These are phyloP conservation scores for Microdochium trichocladiopsis DNA, from an alignment of 2,329 filamentous ascomycete genomes.

Conservation along the genomic window DNA sequence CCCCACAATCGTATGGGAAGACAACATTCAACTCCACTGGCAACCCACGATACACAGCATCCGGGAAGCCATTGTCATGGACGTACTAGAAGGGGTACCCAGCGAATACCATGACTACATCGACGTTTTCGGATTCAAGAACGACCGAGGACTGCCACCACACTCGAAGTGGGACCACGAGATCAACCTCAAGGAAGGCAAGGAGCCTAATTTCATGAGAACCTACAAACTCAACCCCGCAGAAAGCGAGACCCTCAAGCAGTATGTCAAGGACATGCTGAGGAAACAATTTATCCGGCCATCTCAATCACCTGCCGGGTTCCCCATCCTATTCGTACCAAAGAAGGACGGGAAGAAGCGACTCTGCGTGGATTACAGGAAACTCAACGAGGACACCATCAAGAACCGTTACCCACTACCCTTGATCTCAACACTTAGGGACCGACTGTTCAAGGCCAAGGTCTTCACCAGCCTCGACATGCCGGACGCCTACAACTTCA, in stretches of 20 bases:
- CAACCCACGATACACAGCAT: too few species aligned
- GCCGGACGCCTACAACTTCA: slow-evolving; percentile 8
- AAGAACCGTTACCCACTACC: slow-evolving; percentile 14
- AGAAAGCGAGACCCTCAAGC: slow-evolving; percentile 1
- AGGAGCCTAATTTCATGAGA: neutral
- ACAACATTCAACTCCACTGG: too few species aligned
- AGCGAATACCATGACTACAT: neutral
- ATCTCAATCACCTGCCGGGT: neutral
- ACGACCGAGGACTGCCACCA: neutral
- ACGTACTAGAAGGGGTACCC: neutral
- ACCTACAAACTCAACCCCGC: slow-evolving; percentile 2
- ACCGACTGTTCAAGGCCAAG: slow-evolving; percentile 6
- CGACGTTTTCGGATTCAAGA: neutral
- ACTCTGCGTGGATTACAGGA: slow-evolving; percentile 15
- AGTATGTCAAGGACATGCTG: slow-evolving; percentile 2
- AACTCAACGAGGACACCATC: slow-evolving; percentile 14
- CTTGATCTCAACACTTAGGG: slow-evolving; percentile 11
- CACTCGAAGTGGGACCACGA: slow-evolving; percentile 1
- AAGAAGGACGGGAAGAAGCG: slow-evolving; percentile 9
- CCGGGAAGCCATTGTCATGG: too few species aligned
- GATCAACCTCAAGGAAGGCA: slow-evolving; percentile 2
- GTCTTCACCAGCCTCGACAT: slow-evolving; percentile 8
- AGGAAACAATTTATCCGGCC: slow-evolving; percentile 1
- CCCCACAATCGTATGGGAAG: too few species aligned
- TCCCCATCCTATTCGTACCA: slow-evolving; percentile 8